Evolutionary conservation across 805 yeast genomes (phyloP).

Genomic region (Saccharomyces paradoxus): DNA sequence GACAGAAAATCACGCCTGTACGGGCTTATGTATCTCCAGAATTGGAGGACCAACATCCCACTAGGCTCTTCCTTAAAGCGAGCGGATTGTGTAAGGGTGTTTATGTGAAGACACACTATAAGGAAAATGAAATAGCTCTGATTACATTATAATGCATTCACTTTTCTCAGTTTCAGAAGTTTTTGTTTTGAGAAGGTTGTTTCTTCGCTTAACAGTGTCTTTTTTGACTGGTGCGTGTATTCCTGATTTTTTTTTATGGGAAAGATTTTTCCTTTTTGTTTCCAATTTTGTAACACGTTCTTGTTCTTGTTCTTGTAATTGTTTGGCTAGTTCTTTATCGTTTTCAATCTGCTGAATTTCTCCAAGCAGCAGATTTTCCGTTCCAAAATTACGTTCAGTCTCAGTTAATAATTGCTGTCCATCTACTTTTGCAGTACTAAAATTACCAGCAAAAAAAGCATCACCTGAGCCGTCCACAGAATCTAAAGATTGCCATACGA

Average conservation of each 20-base stretch:
- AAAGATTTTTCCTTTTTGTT: constrained; percentile 31
- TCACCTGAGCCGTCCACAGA: constrained; percentile 61
- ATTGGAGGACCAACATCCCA: no score
- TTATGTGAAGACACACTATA: not conserved
- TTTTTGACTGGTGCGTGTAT: constrained; percentile 3
- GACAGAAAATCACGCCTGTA: no score
- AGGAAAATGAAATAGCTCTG: not conserved
- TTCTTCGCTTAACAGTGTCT: constrained; percentile 2
- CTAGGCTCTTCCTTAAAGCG: no score
- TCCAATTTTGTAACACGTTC: constrained; percentile 33
- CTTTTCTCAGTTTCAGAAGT: constrained; percentile 6
- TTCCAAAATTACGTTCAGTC: constrained; percentile 2
- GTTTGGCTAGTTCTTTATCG: constrained; percentile 36
- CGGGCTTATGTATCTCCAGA: no score
- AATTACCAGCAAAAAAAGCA: constrained; percentile 56
- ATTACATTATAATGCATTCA: constrained; percentile 8
- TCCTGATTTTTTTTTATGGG: constrained; percentile 4
- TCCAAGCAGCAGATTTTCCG: not conserved
- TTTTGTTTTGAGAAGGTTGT: not conserved
- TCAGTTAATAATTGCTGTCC: not conserved
- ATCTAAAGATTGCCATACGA: constrained; percentile 74
- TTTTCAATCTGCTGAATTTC: constrained; percentile 11
- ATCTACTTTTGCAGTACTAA: constrained; percentile 24
- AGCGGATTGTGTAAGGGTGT: not conserved
- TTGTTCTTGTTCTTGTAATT: constrained; percentile 50